Conservation (phyloP, 805 yeast species). For the Candida corydali region DNA sequence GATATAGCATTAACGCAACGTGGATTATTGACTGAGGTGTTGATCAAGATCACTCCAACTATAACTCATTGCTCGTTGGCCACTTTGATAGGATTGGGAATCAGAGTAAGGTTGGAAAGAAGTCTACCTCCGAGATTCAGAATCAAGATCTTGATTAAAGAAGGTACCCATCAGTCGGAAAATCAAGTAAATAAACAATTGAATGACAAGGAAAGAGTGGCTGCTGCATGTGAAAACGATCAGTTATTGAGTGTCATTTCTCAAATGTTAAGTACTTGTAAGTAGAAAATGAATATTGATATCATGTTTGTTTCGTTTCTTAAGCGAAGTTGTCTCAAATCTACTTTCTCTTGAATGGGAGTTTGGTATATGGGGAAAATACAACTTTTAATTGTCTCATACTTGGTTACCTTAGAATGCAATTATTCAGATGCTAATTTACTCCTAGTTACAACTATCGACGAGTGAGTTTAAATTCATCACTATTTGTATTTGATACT, state of each 20-base stretch:
- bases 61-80: slow-evolving; percentile 97
- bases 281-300: slow-evolving; percentile 17
- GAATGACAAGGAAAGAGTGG: slow-evolving; percentile 95
- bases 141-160: slow-evolving; percentile 72
- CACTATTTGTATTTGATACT: no score
- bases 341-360: no score
- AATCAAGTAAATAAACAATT: slow-evolving; percentile 93
- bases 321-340: no score
- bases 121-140: slow-evolving; percentile 83
- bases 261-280: slow-evolving; percentile 85
- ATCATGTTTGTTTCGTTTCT: no score
- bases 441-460: no score
- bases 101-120: slow-evolving; percentile 85
- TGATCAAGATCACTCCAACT: slow-evolving; percentile 90
- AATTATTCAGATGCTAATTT: no score
- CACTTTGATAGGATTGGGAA: slow-evolving; percentile 91
- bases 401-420: no score
- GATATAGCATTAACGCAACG: slow-evolving; percentile 73
- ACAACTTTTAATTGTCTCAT: no score
- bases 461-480: no score
- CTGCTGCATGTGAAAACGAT: slow-evolving; percentile 97
- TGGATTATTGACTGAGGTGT: slow-evolving; percentile 63
- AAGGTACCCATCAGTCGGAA: slow-evolving; percentile 95
- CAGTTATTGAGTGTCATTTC: slow-evolving; percentile 87
- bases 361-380: no score